These are phyloP conservation scores for Fusarium palustre DNA, from an alignment of 2,329 filamentous ascomycete species.

Conservation along the genomic window DNA sequence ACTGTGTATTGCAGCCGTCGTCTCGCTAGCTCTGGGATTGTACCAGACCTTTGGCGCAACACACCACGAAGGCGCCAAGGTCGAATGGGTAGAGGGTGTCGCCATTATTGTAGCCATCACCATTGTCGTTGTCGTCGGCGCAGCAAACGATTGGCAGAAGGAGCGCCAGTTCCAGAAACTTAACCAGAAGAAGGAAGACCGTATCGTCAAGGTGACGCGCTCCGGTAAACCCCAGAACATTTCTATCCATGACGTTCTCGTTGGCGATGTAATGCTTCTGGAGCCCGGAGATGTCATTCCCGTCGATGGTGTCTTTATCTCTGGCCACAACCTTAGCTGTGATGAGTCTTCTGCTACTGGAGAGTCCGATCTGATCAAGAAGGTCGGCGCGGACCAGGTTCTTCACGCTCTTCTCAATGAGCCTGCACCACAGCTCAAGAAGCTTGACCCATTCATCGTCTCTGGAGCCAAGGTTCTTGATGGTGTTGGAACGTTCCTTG, in stretches of 20 bases:
- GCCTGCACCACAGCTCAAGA: constrained; percentile 58
- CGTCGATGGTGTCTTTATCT: constrained; percentile 76
- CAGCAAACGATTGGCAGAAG: constrained; percentile 76
- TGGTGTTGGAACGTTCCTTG: constrained; percentile 65
- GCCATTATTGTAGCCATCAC: constrained; percentile 74
- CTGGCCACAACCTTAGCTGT: constrained; percentile 65
- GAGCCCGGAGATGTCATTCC: constrained; percentile 77
- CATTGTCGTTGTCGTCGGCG: constrained; percentile 72
- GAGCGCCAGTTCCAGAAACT: constrained; percentile 73
- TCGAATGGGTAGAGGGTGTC: constrained; percentile 76
- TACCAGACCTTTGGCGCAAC: constrained; percentile 71
- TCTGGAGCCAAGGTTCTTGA: constrained; percentile 66
- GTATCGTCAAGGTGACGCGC: constrained; percentile 73
- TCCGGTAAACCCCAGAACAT: constrained; percentile 73
- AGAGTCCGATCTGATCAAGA: constrained; percentile 78
- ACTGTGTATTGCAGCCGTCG: constrained; percentile 71
- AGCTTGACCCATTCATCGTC: constrained; percentile 74
- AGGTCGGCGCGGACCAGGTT: constrained; percentile 70
- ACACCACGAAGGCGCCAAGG: constrained; percentile 55
- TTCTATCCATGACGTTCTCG: constrained; percentile 74
- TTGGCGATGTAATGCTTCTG: constrained; percentile 76
- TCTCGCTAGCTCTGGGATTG: constrained; percentile 74
- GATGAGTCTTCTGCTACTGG: constrained; percentile 80
- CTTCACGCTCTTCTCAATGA: constrained; percentile 61
- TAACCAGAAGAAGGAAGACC: constrained; percentile 72